Conservation (phyloP, 1,284 basidiomycete genomes). For the Phaffia rhodozyma region DNA sequence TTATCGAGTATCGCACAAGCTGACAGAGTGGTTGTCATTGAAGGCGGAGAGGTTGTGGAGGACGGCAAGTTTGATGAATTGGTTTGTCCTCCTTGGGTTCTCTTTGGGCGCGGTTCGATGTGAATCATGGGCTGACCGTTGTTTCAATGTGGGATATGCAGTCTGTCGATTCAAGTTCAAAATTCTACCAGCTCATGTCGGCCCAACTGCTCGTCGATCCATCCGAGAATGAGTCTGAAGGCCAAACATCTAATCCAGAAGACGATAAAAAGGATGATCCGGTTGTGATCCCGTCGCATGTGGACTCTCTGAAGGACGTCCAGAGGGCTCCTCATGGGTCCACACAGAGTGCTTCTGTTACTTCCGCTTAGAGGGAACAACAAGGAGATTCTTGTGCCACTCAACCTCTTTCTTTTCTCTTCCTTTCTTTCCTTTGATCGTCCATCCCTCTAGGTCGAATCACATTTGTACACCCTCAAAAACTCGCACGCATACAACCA, state of each 20-base stretch:
- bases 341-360: too few species aligned
- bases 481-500: not conserved
- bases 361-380: not conserved
- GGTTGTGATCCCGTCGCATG: too few species aligned
- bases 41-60: constrained; percentile 39
- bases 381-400: constrained; percentile 19
- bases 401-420: not conserved
- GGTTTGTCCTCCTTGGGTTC: constrained; percentile 17
- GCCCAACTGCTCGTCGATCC: constrained; percentile 5
- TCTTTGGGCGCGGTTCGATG: too few species aligned
- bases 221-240: too few species aligned
- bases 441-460: not conserved
- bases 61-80: constrained; percentile 38
- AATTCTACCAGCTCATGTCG: constrained; percentile 15
- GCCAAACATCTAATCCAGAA: too few species aligned
- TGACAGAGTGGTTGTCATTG: constrained; percentile 38
- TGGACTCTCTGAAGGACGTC: too few species aligned
- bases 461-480: constrained; percentile 6
- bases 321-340: not conserved
- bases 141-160: not conserved
- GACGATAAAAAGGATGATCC: too few species aligned
- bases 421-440: not conserved
- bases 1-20: constrained; percentile 41
- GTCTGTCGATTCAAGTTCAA: constrained; percentile 5
- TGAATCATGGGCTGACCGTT: not conserved